A percentile compares a stretch with the other conserved stretches of the same genome.
These are phyloP conservation scores for Phytophthora meadii DNA, from an alignment of 352 stramenopile species.

Conservation along the genomic window DNA sequence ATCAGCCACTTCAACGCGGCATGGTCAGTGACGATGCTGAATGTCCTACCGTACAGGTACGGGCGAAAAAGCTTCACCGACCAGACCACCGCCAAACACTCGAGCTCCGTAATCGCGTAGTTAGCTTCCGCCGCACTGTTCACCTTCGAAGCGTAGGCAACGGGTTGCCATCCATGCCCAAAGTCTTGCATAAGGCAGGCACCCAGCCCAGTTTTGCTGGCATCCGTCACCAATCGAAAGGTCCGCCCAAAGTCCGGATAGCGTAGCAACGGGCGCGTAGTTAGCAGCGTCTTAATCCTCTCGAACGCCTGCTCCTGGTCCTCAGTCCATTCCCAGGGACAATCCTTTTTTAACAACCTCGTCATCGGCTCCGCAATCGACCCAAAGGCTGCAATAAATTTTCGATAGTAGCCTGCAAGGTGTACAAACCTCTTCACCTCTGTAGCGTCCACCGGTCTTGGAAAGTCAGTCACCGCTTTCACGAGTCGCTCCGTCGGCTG, in stretches of 20 bases:
- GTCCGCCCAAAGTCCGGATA: neutral
- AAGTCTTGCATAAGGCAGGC: neutral
- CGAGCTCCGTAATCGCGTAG: slow-evolving; percentile 1
- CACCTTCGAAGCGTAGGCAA: neutral
- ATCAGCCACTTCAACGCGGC: neutral
- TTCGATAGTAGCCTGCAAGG: neutral
- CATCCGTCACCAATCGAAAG: slow-evolving; percentile 1
- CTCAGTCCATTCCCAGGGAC: neutral
- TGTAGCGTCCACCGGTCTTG: neutral
- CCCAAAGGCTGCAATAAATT: neutral
- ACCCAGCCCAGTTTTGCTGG: neutral
- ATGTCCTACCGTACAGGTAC: slow-evolving; percentile 1
- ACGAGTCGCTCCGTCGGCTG: neutral
- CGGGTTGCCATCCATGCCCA: neutral
- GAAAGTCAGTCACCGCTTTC: neutral
- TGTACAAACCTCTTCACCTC: slow-evolving; percentile 2
- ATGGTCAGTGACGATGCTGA: neutral
- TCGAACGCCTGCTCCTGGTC: neutral
- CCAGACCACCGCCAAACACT: neutral
- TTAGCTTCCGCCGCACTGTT: neutral
- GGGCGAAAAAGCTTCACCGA: neutral
- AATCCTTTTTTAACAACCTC: neutral
- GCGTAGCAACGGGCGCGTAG: neutral
- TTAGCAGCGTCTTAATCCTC: neutral
- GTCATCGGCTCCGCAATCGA: neutral